Base-by-base conservation (phyloP, 495 filamentous ascomycete species). In the Chaetomidium leptoderma region DNA sequence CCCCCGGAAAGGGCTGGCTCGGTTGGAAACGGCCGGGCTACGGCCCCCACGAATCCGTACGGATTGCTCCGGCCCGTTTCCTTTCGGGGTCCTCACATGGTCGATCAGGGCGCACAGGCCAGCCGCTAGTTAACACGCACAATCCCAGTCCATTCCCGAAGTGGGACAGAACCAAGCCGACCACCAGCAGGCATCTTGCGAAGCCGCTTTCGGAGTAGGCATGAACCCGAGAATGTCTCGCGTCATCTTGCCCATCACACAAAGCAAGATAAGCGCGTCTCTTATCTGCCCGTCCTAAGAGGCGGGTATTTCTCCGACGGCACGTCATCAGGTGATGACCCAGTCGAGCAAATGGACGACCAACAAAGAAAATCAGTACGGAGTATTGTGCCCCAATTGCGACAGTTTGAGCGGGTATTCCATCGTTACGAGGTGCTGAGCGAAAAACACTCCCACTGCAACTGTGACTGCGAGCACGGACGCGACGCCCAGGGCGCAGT, bases 241-340 rank as follows among this genome's bases (percentile, higher is more conserved):
- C 27, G 40, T 44, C 40, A 19, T 53, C 35, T 40, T 23, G 16
- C 49, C 16, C 35, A 53, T 30, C 26, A 53, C 6, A 53, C 26
- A 43, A 32, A 53, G 51, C 8, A 26, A 39, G 51, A 23, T 53
- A 43, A 43, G 37, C 2, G 14, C 14, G 27, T 43, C 37, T 32
- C 26, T 53, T 43, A 26, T 26, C 36, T 14, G 4, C 7, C 30
- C 19, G 3, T 42, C 36, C 26, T 7, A n/a, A 27, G 35, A 29
- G 14, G 49, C 21, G 29, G 29, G 4, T 21, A n/a, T 14, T n/a
- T 21, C n/a, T 37, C 48, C 48, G 51, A 30, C 2, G 24, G 10
- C 16, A 43, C 51, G 51, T 33, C 51, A 53, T 53, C 51, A 53
- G 51, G 21, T 21, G 4, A 53, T 9, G n/a, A 11, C 37, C 37